Percentiles rank a stretch among this genome's conserved stretches.
Evolutionary conservation across 1,139 yeast species (phyloP).

Genomic region (Meyerozyma elateridarum): DNA sequence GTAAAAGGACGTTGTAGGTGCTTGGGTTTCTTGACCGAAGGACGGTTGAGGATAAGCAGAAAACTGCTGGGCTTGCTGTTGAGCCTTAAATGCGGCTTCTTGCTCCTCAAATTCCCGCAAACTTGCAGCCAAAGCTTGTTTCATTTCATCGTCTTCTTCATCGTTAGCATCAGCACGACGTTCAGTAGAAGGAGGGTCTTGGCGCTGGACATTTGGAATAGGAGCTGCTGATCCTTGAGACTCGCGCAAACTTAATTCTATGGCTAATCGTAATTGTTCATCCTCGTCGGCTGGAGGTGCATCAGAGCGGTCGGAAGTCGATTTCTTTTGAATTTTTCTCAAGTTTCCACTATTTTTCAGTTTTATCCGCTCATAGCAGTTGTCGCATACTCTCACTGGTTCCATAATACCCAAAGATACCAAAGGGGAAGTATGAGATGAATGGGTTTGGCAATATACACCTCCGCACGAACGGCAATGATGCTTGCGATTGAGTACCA

Average conservation of each 20-base stretch:
- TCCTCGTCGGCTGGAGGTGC: conserved; percentile 55
- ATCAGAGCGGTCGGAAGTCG: background rate
- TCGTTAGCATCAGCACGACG: too few relatives aligned
- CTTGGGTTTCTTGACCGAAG: too few relatives aligned
- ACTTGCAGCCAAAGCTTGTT: conserved; percentile 94
- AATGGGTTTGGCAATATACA: conserved; percentile 81
- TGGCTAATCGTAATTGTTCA: conserved; percentile 72
- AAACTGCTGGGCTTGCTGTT: conserved; percentile 11
- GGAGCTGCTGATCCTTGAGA: conserved; percentile 21
- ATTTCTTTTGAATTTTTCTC: conserved; percentile 7
- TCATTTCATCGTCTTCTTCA: conserved; percentile 85
- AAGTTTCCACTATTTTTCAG: conserved; percentile 20
- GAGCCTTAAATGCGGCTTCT: conserved; percentile 16
- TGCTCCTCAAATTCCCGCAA: conserved; percentile 62
- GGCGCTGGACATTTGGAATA: conserved; percentile 10
- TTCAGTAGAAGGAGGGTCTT: conserved; percentile 13
- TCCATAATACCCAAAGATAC: conserved; percentile 84
- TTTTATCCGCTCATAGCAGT: conserved; percentile 62
- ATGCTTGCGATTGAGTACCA: conserved; percentile 85
- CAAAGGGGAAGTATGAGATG: conserved; percentile 62
- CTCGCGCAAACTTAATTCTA: conserved; percentile 72
- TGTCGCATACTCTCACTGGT: conserved; percentile 92
- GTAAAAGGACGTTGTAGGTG: conserved; percentile 26
- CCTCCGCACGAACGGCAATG: conserved; percentile 98
- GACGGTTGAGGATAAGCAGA: too few relatives aligned